A percentile compares a stretch with the other conserved stretches of the same genome.
Evolutionary conservation across 2,329 filamentous ascomycete species (phyloP).

Genomic region (Juglanconis sp.): DNA sequence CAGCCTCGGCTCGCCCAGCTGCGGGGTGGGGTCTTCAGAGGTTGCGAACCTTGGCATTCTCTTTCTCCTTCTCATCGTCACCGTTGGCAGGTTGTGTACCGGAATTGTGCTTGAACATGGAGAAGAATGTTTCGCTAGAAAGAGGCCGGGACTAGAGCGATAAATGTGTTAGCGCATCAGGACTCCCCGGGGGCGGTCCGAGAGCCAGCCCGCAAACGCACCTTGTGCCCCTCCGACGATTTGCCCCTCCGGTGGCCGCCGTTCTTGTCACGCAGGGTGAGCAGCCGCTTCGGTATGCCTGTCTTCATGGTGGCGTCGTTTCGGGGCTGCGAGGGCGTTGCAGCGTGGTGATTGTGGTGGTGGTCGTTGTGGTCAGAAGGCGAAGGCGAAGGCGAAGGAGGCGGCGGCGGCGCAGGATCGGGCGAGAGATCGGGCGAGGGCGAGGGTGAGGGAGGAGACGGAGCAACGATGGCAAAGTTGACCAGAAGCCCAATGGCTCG

Average conservation of each 20-base stretch:
- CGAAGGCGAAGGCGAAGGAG: not conserved
- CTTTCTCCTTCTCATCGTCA: constrained; percentile 49
- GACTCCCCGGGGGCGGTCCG: not conserved
- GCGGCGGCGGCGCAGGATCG: not conserved
- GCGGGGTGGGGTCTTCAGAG: not conserved
- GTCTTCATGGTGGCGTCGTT: constrained; percentile 45
- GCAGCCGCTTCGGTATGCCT: constrained; percentile 59
- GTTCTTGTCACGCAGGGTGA: constrained; percentile 64
- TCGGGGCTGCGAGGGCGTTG: not conserved
- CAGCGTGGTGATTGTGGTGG: not conserved
- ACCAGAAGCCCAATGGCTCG: constrained; percentile 21
- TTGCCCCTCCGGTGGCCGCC: constrained; percentile 51
- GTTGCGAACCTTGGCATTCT: constrained; percentile 35
- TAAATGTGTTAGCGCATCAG: constrained; percentile 14
- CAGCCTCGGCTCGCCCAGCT: not conserved
- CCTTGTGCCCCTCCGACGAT: constrained; percentile 54
- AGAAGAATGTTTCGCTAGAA: constrained; percentile 57
- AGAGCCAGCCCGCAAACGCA: constrained; percentile 27
- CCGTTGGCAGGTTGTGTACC: constrained; percentile 55
- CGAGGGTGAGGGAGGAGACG: not conserved
- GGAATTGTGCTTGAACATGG: constrained; percentile 62
- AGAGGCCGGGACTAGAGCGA: constrained; percentile 46
- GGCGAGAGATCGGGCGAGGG: not conserved
- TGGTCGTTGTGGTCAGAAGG: too few relatives aligned
- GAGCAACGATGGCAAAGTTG: not conserved